Evolutionary conservation across 176 grass and related monocot species (phyloP).

Genomic region (Oryza nivara): DNA sequence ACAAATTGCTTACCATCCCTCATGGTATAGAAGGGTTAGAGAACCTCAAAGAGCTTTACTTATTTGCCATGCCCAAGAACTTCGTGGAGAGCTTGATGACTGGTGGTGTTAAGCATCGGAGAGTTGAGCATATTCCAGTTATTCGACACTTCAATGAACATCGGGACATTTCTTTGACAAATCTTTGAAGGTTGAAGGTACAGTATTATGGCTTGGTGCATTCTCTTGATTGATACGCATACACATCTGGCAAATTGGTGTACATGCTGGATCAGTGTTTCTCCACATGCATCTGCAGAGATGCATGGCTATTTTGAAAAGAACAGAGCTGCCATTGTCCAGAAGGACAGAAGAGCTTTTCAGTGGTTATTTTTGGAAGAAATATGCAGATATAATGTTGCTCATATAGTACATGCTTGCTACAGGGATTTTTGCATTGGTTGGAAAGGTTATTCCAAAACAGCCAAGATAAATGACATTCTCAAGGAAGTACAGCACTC

Average conservation of each 20-base stretch:
- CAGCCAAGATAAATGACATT: neutral
- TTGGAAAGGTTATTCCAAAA: neutral
- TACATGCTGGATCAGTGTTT: neutral
- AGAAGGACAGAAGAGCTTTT: neutral
- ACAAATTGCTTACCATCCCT: conserved; percentile 27
- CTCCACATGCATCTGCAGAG: neutral
- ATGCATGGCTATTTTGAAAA: neutral
- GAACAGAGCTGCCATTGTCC: neutral
- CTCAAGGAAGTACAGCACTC: neutral
- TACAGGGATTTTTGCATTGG: neutral
- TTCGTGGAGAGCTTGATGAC: conserved; percentile 33
- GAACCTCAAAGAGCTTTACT: conserved; percentile 46
- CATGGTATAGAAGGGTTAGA: conserved; percentile 36
- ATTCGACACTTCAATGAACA: conserved; percentile 14
- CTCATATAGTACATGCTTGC: neutral
- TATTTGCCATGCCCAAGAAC: conserved; percentile 47
- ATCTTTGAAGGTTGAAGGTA: conserved; percentile 27
- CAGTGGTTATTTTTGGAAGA: neutral
- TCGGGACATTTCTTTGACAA: conserved; percentile 27
- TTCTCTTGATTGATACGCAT: neutral
- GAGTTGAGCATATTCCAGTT: conserved; percentile 29
- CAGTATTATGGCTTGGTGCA: neutral
- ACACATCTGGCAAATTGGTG: neutral
- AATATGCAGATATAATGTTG: neutral
- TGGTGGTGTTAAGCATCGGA: conserved; percentile 8